These are phyloP conservation scores for Arthromyces matolae DNA, from an alignment of 768 basidiomycete species.

Conservation along the genomic window DNA sequence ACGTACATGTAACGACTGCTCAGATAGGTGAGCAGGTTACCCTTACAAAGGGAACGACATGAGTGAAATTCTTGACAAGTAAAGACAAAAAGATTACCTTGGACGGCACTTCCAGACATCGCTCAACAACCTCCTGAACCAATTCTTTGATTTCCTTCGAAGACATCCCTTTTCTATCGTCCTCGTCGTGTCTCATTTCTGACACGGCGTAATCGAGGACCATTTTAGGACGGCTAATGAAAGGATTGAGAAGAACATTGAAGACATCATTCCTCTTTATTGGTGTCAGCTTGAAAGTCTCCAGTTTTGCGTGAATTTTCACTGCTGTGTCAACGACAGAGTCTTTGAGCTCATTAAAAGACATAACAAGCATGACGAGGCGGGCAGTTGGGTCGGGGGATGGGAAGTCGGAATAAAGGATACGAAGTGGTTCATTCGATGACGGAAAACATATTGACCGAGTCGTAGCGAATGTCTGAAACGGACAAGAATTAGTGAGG, in stretches of 20 bases:
- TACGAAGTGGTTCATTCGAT: slow-evolving; percentile 52
- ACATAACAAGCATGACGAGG: slow-evolving; percentile 68
- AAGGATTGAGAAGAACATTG: slow-evolving; percentile 64
- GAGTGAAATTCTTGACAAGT: background rate
- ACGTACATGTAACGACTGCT: slow-evolving; percentile 45
- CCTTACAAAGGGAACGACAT: slow-evolving; percentile 33
- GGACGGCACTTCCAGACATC: slow-evolving; percentile 60
- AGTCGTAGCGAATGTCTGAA: slow-evolving; percentile 64
- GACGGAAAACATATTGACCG: slow-evolving; percentile 54
- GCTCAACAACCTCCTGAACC: slow-evolving; percentile 55
- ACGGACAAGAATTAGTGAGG: slow-evolving; percentile 9
- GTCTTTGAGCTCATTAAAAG: slow-evolving; percentile 47
- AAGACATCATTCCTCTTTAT: slow-evolving; percentile 55
- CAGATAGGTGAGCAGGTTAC: slow-evolving; percentile 61
- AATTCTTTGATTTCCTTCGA: slow-evolving; percentile 40
- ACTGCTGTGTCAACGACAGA: slow-evolving; percentile 26
- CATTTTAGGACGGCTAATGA: slow-evolving; percentile 54
- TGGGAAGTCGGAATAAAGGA: slow-evolving; percentile 66
- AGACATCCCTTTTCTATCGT: slow-evolving; percentile 39
- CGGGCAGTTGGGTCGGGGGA: slow-evolving; percentile 57
- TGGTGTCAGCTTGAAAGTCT: slow-evolving; percentile 51
- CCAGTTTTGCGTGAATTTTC: slow-evolving; percentile 49
- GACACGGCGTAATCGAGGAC: slow-evolving; percentile 47
- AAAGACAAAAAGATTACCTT: slow-evolving; percentile 33
- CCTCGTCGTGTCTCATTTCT: slow-evolving; percentile 31